Conservation (phyloP, 768 basidiomycete species). For the Boletus insuetus region DNA sequence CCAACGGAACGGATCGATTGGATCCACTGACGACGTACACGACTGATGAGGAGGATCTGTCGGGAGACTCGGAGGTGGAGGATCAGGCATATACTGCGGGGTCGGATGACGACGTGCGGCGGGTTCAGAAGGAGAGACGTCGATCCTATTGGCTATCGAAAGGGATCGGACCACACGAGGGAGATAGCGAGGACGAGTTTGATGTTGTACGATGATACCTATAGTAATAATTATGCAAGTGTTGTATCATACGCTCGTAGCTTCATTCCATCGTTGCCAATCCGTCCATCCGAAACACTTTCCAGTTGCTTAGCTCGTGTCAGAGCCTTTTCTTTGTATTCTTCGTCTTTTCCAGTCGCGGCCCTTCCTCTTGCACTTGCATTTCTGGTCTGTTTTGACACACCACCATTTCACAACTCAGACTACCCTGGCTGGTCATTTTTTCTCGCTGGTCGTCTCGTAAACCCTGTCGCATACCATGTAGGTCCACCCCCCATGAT, state of each 20-base stretch:
- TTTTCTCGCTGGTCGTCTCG: conserved; percentile 22
- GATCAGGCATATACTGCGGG: conserved; percentile 23
- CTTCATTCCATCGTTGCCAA: too few relatives aligned
- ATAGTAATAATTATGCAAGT: too few relatives aligned
- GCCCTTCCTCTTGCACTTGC: conserved; percentile 1
- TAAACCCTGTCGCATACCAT: conserved; percentile 16
- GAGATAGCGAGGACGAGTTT: conserved; percentile 6
- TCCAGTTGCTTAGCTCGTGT: too few relatives aligned
- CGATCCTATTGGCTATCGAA: conserved; percentile 64
- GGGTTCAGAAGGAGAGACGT: conserved; percentile 15
- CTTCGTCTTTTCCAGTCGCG: background rate
- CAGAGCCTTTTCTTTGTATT: background rate
- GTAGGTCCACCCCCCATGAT: conserved; percentile 14
- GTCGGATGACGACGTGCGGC: conserved; percentile 25
- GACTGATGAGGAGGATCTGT: conserved; percentile 36
- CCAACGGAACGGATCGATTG: conserved; percentile 35
- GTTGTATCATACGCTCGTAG: background rate
- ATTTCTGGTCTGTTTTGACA: conserved; percentile 9
- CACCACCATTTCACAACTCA: conserved; percentile 7
- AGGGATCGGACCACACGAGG: conserved; percentile 33
- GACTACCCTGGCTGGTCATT: conserved; percentile 20
- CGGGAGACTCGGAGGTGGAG: too few relatives aligned
- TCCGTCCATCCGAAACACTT: too few relatives aligned
- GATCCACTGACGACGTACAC: conserved; percentile 47
- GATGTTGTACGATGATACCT: conserved; percentile 2